Evolutionary conservation across 768 basidiomycete species (phyloP).

Genomic region (Rhodotorula babjevae): DNA sequence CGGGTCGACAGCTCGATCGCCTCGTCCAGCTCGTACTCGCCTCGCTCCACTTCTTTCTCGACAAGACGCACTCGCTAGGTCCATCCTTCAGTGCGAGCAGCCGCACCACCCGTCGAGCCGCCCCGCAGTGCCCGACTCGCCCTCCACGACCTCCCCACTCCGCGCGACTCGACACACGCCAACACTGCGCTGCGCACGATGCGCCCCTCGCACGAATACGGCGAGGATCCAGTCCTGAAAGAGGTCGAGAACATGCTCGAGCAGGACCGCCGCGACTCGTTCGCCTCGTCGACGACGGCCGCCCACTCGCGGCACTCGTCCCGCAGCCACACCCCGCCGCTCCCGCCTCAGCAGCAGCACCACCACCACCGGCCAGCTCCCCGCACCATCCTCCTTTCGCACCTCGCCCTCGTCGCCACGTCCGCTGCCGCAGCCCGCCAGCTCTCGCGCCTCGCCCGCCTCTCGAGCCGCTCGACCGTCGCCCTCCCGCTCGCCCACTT

Average conservation of each 20-base stretch:
- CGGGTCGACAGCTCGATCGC: too few relatives aligned
- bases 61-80: too few relatives aligned
- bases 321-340: neutral
- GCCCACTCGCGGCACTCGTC: neutral
- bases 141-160: neutral
- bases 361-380: neutral
- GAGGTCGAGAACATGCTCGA: neutral
- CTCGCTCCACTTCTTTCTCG: too few relatives aligned
- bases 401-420: neutral
- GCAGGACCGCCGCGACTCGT: neutral
- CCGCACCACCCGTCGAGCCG: too few relatives aligned
- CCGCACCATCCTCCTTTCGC: neutral
- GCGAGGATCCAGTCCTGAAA: neutral
- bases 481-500: conserved; percentile 9
- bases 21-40: too few relatives aligned
- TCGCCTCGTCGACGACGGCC: neutral
- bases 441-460: conserved; percentile 4
- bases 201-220: neutral
- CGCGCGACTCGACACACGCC: too few relatives aligned
- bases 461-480: neutral
- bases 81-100: too few relatives aligned
- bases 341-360: neutral
- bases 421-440: conserved; percentile 2
- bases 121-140: too few relatives aligned
- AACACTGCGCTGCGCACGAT: too few relatives aligned